Evolutionary conservation across 176 grass and related monocot genomes (phyloP), one percentile per base, ranked within the genome.

Genomic region (Phoenix dactylifera): DNA sequence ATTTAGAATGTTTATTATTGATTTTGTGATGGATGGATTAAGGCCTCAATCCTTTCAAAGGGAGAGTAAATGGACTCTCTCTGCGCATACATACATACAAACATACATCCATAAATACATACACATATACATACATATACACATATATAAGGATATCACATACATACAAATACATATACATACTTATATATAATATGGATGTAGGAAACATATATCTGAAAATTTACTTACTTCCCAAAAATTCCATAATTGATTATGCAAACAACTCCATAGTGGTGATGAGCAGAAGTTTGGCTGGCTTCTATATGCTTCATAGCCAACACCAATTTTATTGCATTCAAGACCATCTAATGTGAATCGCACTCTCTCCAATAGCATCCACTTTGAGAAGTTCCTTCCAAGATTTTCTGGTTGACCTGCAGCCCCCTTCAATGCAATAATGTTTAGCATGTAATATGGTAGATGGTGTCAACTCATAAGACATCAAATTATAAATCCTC

Each of bases 281-380:
- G 55, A 74, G 62, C 92, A 97, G 9, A 97, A 88, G 65, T 80
- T 68, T 68, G 92, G 84, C 63, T 97, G 92, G 48, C 51, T 66
- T 64, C 70, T 73, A 51, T 66, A 97, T 22, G 87, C 92, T 65
- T 91, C 62, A 61, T 91, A 91, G 56, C 83, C 66, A 79, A 97
- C 80, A 64, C 92, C 92, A 65, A 97, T 90, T 62, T 88, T 90
- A 22, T 90, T 72, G 58, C 92, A 96, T 68, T 90, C 83, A 58
- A 82, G 54, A 52, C 81, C 81, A 4, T 86, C 79, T 28, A 82
- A 52, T 70, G 85, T 81, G 68, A 97, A 97, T 12, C 76, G 72
- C 52, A 78, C 72, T 74, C 81, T 73, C 65, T 97, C 87, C 69
- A 97, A 58, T 35, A 97, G 51, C 92, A 91, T 90, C 92, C 87